Base-by-base conservation (phyloP, 192 early-diverging fungal genomes). In the Radiomyces spectabilis region DNA sequence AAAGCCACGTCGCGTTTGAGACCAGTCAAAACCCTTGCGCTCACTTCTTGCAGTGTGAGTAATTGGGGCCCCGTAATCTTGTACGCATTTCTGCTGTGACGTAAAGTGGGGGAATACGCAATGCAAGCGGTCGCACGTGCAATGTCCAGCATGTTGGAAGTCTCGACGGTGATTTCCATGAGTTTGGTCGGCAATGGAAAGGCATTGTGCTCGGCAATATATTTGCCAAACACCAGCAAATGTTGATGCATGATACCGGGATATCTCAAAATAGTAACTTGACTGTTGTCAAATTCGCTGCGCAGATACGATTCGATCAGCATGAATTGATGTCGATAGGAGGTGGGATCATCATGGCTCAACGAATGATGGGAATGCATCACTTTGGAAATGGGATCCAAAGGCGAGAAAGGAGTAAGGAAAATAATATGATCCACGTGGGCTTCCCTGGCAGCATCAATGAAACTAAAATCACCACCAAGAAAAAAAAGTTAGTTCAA, bases 181-280 rank as follows among this genome's bases (percentile, higher is more conserved):
- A 55, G 65, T 21, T 53, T 60, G 30, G 38, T 24, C n/a, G 54
- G 57, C 18, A 70, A 35, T 10, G 68, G 68, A 18, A 70, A 60
- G 0, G 61, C 57, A 25, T 63, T 60, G 40, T 70, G 68, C 51
- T 63, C 51, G 29, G 41, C 53, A 30, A 70, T 56, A 25, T 70
- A 59, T 12, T 63, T 51, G 16, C 61, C 43, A 55, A 70, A 70
- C 31, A 64, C 62, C 29, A 63, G 21, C 22, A 70, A 30, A 52
- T 70, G 68, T 55, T 70, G 68, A 34, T 65, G 53, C 10, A 70
- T 52, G 7, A 70, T 51, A 33, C 68, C 68, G n/a, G 68, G 68
- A 51, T 70, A 60, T 25, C 61, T 53, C 18, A 70, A 49, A 39
- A 64, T 49, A 24, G 68, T 70, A 27, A 70, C 58, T 19, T 51